phyloP scores from a whole-genome alignment of 2,329 filamentous ascomycete genomes.

The Fusarium euwallaceae region DNA sequence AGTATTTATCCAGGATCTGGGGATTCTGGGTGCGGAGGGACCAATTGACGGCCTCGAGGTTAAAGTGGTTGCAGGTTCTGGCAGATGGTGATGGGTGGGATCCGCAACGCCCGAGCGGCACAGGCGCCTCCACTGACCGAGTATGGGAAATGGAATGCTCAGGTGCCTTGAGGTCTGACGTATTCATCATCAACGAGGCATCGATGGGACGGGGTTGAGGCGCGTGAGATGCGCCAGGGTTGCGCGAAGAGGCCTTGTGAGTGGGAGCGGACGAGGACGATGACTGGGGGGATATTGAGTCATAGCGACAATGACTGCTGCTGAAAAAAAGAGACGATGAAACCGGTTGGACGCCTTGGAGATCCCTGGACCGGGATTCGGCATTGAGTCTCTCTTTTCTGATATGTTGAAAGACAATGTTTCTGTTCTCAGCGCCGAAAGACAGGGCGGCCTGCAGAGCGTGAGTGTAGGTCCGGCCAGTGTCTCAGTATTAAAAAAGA shows the following conservation, averaged over 20 bases:
- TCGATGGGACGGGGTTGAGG: background rate
- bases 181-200: background rate
- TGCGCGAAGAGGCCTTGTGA: constrained; percentile 1
- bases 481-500: constrained; percentile 9
- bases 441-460: constrained; percentile 14
- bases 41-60: constrained; percentile 1
- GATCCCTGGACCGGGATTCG: background rate
- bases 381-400: background rate
- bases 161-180: constrained; percentile 6
- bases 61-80: constrained; percentile 32
- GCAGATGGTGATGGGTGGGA: constrained; percentile 9
- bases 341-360: background rate
- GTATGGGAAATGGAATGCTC: constrained; percentile 5
- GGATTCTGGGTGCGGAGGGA: constrained; percentile 7
- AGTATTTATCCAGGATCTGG: constrained; percentile 14
- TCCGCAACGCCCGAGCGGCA: constrained; percentile 9
- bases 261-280: background rate
- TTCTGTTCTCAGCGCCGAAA: background rate
- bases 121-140: background rate
- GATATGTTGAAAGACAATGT: constrained; percentile 5
- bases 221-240: constrained; percentile 6
- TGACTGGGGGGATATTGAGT: background rate
- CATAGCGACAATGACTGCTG: background rate
- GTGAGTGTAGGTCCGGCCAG: background rate
- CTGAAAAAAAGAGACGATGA: background rate